A percentile compares a stretch with the other conserved stretches of the same genome.
Conservation (phyloP, 1,284 basidiomycete species). For the Amylostereum chailletii region DNA sequence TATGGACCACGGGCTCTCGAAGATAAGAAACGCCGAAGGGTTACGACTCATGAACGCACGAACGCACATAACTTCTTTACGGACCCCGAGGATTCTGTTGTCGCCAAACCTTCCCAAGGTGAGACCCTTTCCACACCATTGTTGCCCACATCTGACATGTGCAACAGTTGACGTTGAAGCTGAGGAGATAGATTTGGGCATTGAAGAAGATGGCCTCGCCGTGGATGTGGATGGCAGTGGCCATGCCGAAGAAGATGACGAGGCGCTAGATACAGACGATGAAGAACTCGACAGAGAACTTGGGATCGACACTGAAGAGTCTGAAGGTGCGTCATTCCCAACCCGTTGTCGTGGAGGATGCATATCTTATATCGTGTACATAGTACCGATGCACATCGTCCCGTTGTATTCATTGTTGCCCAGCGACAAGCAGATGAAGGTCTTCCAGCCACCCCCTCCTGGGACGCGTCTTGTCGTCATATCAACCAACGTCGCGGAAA, state of each 20-base stretch:
- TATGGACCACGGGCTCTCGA: conserved; percentile 67
- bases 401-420: conserved; percentile 70
- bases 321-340: conserved; percentile 41
- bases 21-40: conserved; percentile 35
- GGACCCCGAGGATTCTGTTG: conserved; percentile 12
- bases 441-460: conserved; percentile 58
- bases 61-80: conserved; percentile 12
- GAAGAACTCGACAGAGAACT: conserved; percentile 43
- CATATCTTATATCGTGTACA: neutral
- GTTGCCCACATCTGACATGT: neutral
- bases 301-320: conserved; percentile 48
- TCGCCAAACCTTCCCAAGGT: conserved; percentile 44
- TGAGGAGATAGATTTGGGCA: conserved; percentile 77
- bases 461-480: conserved; percentile 64
- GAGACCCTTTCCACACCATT: conserved; percentile 3
- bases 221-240: conserved; percentile 48
- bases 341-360: neutral
- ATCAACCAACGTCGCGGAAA: conserved; percentile 75
- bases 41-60: conserved; percentile 15
- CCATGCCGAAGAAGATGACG: conserved; percentile 39
- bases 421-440: conserved; percentile 67
- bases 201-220: conserved; percentile 31
- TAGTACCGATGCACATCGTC: conserved; percentile 64
- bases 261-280: conserved; percentile 32
- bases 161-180: conserved; percentile 53